Percentiles rank a stretch among this genome's conserved stretches.
phyloP scores from a whole-genome alignment of 2,329 filamentous ascomycete genomes.

The Tolypocladium tropicale region DNA sequence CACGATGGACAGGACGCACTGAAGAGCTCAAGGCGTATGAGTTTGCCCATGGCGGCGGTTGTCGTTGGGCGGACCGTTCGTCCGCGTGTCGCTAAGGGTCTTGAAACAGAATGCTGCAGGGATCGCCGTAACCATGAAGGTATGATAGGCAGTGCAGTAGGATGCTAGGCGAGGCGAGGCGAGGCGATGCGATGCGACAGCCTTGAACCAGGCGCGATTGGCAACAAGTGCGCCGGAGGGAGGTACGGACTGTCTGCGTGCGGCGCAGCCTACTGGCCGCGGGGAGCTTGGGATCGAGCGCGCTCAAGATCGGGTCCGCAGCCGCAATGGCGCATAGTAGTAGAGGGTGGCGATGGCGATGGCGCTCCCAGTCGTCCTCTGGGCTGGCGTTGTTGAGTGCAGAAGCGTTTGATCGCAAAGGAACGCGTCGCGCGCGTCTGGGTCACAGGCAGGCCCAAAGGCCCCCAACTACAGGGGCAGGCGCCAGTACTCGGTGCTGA shows the following conservation, averaged over 20 bases:
- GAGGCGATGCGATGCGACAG: background rate
- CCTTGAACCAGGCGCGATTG: background rate
- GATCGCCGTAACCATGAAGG: background rate
- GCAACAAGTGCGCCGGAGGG: background rate
- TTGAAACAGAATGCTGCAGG: background rate
- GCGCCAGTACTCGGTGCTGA: background rate
- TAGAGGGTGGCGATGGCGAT: background rate
- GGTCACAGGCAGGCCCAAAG: background rate
- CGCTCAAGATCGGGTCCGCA: background rate
- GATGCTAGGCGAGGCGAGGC: background rate
- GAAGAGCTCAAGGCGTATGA: slow-evolving; percentile 87
- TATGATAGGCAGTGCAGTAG: too few species aligned
- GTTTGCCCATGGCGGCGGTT: slow-evolving; percentile 72
- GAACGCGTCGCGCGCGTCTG: slow-evolving; percentile 1
- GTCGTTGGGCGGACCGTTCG: background rate
- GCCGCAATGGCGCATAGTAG: background rate
- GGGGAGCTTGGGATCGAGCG: background rate
- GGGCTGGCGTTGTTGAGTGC: background rate
- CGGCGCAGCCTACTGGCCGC: background rate
- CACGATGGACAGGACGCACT: slow-evolving; percentile 44
- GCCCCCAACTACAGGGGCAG: background rate
- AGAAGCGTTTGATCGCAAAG: background rate
- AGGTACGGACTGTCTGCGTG: background rate
- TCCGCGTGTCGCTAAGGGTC: background rate
- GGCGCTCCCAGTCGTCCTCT: background rate